phyloP scores from a whole-genome alignment of 371 early-diverging fungal genomes.

The Conidiobolus incongruus region DNA sequence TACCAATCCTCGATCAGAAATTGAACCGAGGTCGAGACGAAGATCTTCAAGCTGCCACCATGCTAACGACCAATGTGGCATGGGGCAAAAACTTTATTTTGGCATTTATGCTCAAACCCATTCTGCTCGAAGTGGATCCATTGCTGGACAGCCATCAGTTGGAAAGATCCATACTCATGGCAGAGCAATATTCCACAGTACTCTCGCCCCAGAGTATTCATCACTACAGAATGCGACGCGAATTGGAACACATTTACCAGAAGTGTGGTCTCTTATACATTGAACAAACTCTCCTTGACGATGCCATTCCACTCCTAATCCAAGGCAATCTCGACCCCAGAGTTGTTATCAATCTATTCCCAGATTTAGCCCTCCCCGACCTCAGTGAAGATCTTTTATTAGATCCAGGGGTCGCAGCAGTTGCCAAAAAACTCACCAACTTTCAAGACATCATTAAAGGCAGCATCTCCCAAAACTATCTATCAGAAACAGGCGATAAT shows the following conservation, averaged over 20 bases:
- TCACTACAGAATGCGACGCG: conserved; percentile 18
- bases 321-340: conserved; percentile 43
- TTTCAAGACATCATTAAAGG: too few relatives aligned
- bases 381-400: too few relatives aligned
- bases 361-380: too few relatives aligned
- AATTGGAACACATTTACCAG: conserved; percentile 34
- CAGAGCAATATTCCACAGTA: conserved; percentile 7
- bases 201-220: conserved; percentile 13
- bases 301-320: conserved; percentile 29
- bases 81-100: neutral
- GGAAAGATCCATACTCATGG: neutral
- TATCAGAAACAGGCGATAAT: too few relatives aligned
- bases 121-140: conserved; percentile 5
- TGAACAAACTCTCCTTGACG: conserved; percentile 38
- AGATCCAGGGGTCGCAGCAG: too few relatives aligned
- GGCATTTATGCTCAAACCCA: neutral
- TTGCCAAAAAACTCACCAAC: too few relatives aligned
- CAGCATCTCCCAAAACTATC: too few relatives aligned
- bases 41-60: neutral
- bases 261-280: conserved; percentile 40
- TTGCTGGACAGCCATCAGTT: neutral
- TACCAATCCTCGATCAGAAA: conserved; percentile 5
- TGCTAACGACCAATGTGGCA: neutral
- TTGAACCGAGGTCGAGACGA: conserved; percentile 1
- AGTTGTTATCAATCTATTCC: conserved; percentile 28